Conservation (phyloP, 352 stramenopile genomes). For the Pythium coloratum region DNA sequence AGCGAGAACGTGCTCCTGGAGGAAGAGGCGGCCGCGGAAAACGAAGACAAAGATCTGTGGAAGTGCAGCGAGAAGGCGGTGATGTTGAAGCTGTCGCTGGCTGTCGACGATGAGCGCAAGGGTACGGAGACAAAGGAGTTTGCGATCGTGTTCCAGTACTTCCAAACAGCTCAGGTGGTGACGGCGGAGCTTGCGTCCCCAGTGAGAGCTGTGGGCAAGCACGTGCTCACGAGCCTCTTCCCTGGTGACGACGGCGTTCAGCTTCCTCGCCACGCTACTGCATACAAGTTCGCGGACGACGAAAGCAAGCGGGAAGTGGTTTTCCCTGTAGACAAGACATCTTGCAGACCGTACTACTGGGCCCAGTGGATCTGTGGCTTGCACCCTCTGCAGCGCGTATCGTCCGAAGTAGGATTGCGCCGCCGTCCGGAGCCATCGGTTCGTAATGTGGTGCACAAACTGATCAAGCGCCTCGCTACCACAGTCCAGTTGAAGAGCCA, state of each 20-base stretch:
- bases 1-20: constrained; percentile 22
- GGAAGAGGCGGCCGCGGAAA: constrained; percentile 18
- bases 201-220: constrained; percentile 8
- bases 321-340: constrained; percentile 39
- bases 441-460: constrained; percentile 60
- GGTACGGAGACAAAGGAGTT: constrained; percentile 38
- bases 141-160: constrained; percentile 65
- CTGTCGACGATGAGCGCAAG: constrained; percentile 38
- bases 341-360: constrained; percentile 66
- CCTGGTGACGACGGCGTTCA: constrained; percentile 53
- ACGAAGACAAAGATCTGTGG: constrained; percentile 44
- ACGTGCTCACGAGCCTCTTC: constrained; percentile 52
- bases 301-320: constrained; percentile 33
- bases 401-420: background rate
- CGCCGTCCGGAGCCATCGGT: constrained; percentile 63
- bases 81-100: constrained; percentile 43
- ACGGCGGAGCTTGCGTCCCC: constrained; percentile 49
- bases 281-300: constrained; percentile 48
- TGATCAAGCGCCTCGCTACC: constrained; percentile 54
- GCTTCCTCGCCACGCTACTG: constrained; percentile 41
- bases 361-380: constrained; percentile 76
- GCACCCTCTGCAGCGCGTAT: constrained; percentile 44
- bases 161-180: constrained; percentile 50
- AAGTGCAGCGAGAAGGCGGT: constrained; percentile 53
- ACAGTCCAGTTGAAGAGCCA: constrained; percentile 49